Evolutionary conservation across 164 flowering plant genomes (phyloP), one percentile per base, ranked within the genome.

Genomic region (Vitis amurensis): DNA sequence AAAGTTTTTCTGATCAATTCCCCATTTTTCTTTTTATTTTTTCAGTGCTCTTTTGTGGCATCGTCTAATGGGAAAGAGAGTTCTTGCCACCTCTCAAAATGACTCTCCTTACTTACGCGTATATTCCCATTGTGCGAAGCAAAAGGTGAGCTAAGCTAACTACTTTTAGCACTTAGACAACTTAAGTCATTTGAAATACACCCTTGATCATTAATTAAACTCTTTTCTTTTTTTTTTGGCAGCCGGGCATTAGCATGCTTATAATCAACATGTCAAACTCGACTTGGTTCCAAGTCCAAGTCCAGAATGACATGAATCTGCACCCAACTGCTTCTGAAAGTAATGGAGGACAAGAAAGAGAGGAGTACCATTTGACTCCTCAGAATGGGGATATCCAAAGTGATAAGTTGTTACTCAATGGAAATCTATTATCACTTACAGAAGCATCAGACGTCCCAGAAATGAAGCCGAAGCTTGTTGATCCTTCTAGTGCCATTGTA

Each of bases 1-100:
- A 1, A 23, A 23, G 27, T 23, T 23, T 23, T 23, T 23, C 27
- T 23, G 1, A 23, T 23, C 27, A 23, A 23, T 23, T 23, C 27
- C 27, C 27, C 27, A 23, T 23, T 23, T 23, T 1, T 23, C 27
- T 23, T 23, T 23, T 31, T 31, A 0, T 31, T 31, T 31, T 31
- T 6, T 31, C 81, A 89, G 97, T 55, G 86, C 97, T 8, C 89
- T 89, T n/a, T 69, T 91, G 57, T 89, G 92, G 93, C 87, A 88
- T 71, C 87, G 84, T 14, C 63, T 89, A 50, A 91, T 89, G 97
- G 97, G 91, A 16, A 83, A 68, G 56, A 64, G 44, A 0, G 91
- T 89, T 14, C 87, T 89, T 15, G 11, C 73, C 0, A 73, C 78
- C 2, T 66, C 63, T 10, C 81, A 79, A 53, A 23, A 23, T 9